Base-by-base conservation (phyloP, 441 rosid species). In the Erodium chrysanthum region DNA sequence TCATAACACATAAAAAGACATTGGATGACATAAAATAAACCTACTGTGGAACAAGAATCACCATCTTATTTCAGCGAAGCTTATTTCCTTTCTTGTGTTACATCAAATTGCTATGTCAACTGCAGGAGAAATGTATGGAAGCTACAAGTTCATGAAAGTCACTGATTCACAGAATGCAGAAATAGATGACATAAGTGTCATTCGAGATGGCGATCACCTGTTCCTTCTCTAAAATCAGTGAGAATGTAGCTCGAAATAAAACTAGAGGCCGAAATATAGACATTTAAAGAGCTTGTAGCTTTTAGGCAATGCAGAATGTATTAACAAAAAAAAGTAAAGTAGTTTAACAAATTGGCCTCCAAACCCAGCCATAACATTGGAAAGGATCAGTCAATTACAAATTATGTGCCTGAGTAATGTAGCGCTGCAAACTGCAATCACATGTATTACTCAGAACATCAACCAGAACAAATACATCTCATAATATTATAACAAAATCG, bases 161-260 rank as follows among this genome's bases (percentile, higher is more conserved):
- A 58, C 80, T 46, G 84, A 79, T 78, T 86, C 78, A 2, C 92
- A 88, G 69, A 88, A 84, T n/a, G 88, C 96, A 68, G 96, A 87
- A 77, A 85, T 94, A 77, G 94, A 89, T 74, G 92, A 89, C 76
- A 75, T 82, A 73, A 17, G 73, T 75, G 96, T 91, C 71, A 83
- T 94, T 83, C 84, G 97, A 73, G 99, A 94, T 70, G 96, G 96
- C 72, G 99, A 94, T 84, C 86, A 89, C 76, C 88, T 94, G 82
- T 88, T 82, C 81, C 86, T 88, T 73, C 88, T 79, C 69, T 74
- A 80, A 65, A 71, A 76, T 62, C 77, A 81, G 67, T 64, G 81
- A 79, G 72, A 76, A 66, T 70, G 68, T 68, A 66, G 67, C 42
- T 17, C 40, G 54, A 29, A 63, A 69, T 66, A 42, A 67, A 77